Evolutionary conservation across 768 basidiomycete species (phyloP).

Genomic region (Boletus bicolor): DNA sequence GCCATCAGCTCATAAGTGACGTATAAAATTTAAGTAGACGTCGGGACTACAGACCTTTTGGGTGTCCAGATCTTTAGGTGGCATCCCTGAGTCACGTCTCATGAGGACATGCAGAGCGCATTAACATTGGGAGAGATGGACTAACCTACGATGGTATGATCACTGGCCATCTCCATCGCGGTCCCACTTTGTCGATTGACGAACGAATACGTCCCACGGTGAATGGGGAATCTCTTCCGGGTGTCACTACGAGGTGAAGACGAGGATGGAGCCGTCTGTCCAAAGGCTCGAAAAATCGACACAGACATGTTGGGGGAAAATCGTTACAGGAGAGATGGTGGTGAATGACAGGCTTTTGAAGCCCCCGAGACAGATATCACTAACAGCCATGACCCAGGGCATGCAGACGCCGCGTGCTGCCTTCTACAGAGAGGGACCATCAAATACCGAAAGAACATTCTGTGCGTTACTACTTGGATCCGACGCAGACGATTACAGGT

Average conservation of each 20-base stretch:
- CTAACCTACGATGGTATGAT: slow-evolving; percentile 26
- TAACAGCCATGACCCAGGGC: slow-evolving; percentile 14
- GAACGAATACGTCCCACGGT: slow-evolving; percentile 32
- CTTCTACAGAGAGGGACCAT: not conserved
- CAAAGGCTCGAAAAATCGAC: slow-evolving; percentile 22
- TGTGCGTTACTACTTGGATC: slow-evolving; percentile 5
- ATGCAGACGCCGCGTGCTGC: slow-evolving; percentile 21
- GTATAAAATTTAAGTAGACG: not conserved
- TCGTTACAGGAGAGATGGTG: not conserved
- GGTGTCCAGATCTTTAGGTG: slow-evolving; percentile 26
- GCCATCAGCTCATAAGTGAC: not conserved
- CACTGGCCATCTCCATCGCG: slow-evolving; percentile 27
- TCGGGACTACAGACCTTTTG: slow-evolving; percentile 23
- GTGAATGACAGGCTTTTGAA: slow-evolving; percentile 11
- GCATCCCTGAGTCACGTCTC: slow-evolving; percentile 22
- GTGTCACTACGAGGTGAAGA: slow-evolving; percentile 10
- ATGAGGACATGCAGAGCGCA: not conserved
- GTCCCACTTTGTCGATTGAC: slow-evolving; percentile 33
- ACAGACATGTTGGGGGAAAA: slow-evolving; percentile 15
- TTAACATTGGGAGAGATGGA: not conserved
- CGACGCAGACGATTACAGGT: not conserved
- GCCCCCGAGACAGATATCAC: not conserved
- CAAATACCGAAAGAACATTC: slow-evolving; percentile 15
- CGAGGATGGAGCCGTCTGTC: slow-evolving; percentile 11
- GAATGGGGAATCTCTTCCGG: slow-evolving; percentile 24